Base-by-base conservation (phyloP, 2,329 filamentous ascomycete genomes). In the Arthroderma sp. region DNA sequence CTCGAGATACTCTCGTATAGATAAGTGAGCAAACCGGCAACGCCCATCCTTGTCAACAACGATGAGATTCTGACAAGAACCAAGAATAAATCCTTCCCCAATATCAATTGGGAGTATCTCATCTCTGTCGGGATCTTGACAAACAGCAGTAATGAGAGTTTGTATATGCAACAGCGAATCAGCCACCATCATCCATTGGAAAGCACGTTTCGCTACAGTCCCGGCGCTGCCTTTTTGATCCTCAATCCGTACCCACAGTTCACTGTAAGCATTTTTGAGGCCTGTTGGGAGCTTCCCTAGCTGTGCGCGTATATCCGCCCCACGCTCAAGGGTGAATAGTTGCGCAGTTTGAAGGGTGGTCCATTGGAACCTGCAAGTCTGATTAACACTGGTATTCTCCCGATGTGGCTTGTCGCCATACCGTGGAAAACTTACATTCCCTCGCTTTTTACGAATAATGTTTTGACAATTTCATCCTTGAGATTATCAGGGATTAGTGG, bases 291-390 rank as follows among this genome's bases (percentile, higher is more conserved):
- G 56, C 43, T 54, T 55, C 29, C 57, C 56, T 2, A 63, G 50
- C 5, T 54, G 51, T 4, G 50, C 31, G n/a, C 43, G 33, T 4
- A 63, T 54, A 11, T 54, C 54, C 4, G 38, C 27, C 45, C 51
- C 44, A 6, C 40, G 42, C n/a, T 49, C 4, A 5, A 56, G 48
- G 2, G 51, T 38, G 2, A 59, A 49, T 3, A 61, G 42, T 43
- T 61, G 50, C 6, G 50, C 45, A 40, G 60, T 54, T 47, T 63
- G 60, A 3, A 63, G 43, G 31, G 39, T 49, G 6, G 54, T 57
- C 58, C 59, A 62, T 46, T 59, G 58, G 42, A 63, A 62, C 60
- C 60, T 62, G 36, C 28, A 22, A 22, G 15, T 22, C 15, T 22
- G 15, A 22, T 22, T 22, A 22, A 22, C 15, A 22, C 15, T 3